phyloP scores from a whole-genome alignment of 2,329 filamentous ascomycete genomes.

The Aspergillus phoenicis region DNA sequence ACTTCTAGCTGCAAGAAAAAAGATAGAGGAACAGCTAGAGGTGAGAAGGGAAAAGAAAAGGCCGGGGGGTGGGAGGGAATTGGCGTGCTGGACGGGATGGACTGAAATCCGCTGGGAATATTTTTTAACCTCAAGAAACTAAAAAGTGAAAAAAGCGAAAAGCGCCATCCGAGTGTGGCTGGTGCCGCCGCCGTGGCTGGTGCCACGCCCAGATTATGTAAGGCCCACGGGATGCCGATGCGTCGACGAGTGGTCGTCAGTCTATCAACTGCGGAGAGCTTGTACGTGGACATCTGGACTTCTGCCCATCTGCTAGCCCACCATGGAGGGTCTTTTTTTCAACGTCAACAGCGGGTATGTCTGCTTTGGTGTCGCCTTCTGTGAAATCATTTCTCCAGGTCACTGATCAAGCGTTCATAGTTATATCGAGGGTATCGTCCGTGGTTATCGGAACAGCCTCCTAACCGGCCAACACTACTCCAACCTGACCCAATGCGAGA shows the following conservation, averaged over 20 bases:
- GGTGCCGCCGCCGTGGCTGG: slow-evolving; percentile 21
- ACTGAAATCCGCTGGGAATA: slow-evolving; percentile 31
- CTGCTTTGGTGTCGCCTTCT: neutral
- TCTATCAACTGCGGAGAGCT: slow-evolving; percentile 2
- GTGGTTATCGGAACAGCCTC: slow-evolving; percentile 92
- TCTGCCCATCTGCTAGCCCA: slow-evolving; percentile 26
- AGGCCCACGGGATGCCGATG: slow-evolving; percentile 16
- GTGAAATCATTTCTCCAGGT: neutral
- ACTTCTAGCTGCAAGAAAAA: slow-evolving; percentile 28
- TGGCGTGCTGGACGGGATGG: slow-evolving; percentile 30
- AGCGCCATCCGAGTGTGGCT: slow-evolving; percentile 31
- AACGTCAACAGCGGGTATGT: slow-evolving; percentile 89
- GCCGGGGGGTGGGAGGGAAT: slow-evolving; percentile 24
- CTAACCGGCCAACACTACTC: slow-evolving; percentile 88
- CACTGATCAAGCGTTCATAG: slow-evolving; percentile 51
- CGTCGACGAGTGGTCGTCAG: slow-evolving; percentile 6
- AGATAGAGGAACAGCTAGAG: slow-evolving; percentile 22
- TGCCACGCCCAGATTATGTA: slow-evolving; percentile 10
- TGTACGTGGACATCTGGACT: slow-evolving; percentile 19
- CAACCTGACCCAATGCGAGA: slow-evolving; percentile 97
- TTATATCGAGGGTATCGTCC: slow-evolving; percentile 96
- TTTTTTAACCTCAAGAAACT: slow-evolving; percentile 36
- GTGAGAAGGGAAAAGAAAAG: slow-evolving; percentile 27
- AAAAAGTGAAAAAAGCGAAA: slow-evolving; percentile 41
- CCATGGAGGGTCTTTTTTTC: slow-evolving; percentile 90